Evolutionary conservation across 2,329 filamentous ascomycete species (phyloP).

Genomic region (Colletotrichum melonis): DNA sequence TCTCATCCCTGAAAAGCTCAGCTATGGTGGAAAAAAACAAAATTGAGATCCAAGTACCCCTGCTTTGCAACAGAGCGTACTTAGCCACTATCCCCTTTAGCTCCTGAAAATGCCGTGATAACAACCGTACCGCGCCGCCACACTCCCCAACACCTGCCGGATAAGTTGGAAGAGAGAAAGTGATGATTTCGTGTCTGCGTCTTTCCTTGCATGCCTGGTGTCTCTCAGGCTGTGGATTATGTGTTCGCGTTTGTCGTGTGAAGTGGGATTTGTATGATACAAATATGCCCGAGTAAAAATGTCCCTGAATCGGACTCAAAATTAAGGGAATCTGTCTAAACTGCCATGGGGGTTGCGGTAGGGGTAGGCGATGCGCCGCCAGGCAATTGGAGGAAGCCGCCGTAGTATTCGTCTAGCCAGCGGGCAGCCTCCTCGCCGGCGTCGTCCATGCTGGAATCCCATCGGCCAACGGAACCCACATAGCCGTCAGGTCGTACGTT

Average conservation of each 20-base stretch:
- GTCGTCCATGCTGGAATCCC: slow-evolving; percentile 63
- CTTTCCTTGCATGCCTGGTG: slow-evolving; percentile 11
- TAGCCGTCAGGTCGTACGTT: slow-evolving; percentile 81
- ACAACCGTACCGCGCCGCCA: slow-evolving; percentile 31
- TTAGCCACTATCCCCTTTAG: slow-evolving; percentile 24
- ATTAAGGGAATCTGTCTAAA: slow-evolving; percentile 11
- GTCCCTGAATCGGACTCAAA: slow-evolving; percentile 9
- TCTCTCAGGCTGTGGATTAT: slow-evolving; percentile 26
- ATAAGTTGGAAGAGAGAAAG: slow-evolving; percentile 32
- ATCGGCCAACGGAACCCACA: slow-evolving; percentile 71
- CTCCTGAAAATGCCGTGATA: slow-evolving; percentile 36
- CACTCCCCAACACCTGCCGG: slow-evolving; percentile 35
- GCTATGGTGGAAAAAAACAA: slow-evolving; percentile 7
- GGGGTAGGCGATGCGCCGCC: slow-evolving; percentile 25
- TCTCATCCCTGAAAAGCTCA: slow-evolving; percentile 6
- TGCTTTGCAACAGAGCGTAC: slow-evolving; percentile 26
- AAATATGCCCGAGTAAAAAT: slow-evolving; percentile 9
- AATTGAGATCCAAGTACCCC: slow-evolving; percentile 19
- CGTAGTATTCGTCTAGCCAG: slow-evolving; percentile 67
- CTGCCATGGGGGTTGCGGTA: slow-evolving; percentile 26
- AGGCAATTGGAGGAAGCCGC: slow-evolving; percentile 64
- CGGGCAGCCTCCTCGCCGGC: slow-evolving; percentile 62
- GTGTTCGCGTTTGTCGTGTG: slow-evolving; percentile 13
- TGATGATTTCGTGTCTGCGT: slow-evolving; percentile 31
- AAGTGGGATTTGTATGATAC: slow-evolving; percentile 24